Base-by-base conservation (phyloP, 1,139 yeast species). In the Pichia sp. region DNA sequence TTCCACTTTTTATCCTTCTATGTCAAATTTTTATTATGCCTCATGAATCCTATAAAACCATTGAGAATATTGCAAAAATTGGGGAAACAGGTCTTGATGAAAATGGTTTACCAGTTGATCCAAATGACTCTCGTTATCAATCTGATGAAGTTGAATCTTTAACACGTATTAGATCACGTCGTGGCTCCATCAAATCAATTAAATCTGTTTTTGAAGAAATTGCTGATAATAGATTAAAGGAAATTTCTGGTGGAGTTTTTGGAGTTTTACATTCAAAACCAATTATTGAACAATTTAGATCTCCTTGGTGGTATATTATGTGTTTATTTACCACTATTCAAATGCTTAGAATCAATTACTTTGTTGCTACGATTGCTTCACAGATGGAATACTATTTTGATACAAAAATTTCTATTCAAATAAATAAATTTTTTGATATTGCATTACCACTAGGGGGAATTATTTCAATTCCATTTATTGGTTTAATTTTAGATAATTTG, bases 361-460 rank as follows among this genome's bases (percentile, higher is more conserved):
- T 87, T 66, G 94, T 90, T 46, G 96, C 96, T 6, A 87, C 97
- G 1, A 72, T 90, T 40, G 78, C 80, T 58, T 71, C 94, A 0
- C 96, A 88, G 68, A 90, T 86, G 69, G 73, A 74, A 35, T 89
- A 72, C 61, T 72, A 88, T 52, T 74, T 87, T 49, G 70, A 76
- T 53, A 75, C 73, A 40, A 48, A 48, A 25, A 54, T 70, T 18
- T 92, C 95, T 0, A 67, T 74, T 33, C 58, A 63, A 5, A 73
- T 89, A 49, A 87, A 87, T 63, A 78, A 79, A 49, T 82, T 86
- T 54, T 89, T 89, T 60, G 96, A 89, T 63, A 62, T 86, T 50
- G 92, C 94, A 0, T 72, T 90, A 53, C 97, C 97, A 1, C 63
- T 87, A 9, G 97, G 97, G 32, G 97, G 97, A 25, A 68, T 89